Evolutionary conservation across 106 monocot species (phyloP).

Genomic region (Iris macrosiphon): DNA sequence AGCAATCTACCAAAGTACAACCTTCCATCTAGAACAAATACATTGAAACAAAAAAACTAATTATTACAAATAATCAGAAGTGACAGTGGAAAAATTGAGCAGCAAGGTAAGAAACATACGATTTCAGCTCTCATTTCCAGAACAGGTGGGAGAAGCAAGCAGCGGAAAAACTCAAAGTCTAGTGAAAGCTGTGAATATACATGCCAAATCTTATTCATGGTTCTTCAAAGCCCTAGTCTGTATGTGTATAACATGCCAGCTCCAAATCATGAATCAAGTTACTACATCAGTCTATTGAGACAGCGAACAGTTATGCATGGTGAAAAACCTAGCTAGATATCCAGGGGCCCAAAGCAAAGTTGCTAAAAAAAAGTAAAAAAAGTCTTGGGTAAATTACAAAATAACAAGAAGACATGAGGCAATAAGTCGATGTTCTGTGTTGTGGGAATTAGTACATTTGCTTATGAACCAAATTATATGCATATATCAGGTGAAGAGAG

Average conservation of each 20-base stretch:
- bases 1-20: conserved; percentile 66
- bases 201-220: not conserved
- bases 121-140: conserved; percentile 30
- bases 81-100: conserved; percentile 5
- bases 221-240: not conserved
- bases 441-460: not conserved
- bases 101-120: conserved; percentile 30
- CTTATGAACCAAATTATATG: not conserved
- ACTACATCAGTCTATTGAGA: no score
- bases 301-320: not conserved
- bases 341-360: not conserved
- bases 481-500: not conserved
- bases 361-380: not conserved
- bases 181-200: conserved; percentile 48
- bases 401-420: no score
- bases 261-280: not conserved
- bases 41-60: conserved; percentile 6
- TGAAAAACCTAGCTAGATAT: not conserved
- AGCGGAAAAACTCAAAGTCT: conserved; percentile 71
- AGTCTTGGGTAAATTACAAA: not conserved
- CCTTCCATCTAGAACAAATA: conserved; percentile 44
- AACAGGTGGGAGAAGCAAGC: conserved; percentile 69
- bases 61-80: conserved; percentile 15
- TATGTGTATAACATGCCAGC: not conserved
- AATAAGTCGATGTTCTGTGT: not conserved